Conservation (phyloP, 2,329 filamentous ascomycete genomes). For the Penicillium janthinellum region DNA sequence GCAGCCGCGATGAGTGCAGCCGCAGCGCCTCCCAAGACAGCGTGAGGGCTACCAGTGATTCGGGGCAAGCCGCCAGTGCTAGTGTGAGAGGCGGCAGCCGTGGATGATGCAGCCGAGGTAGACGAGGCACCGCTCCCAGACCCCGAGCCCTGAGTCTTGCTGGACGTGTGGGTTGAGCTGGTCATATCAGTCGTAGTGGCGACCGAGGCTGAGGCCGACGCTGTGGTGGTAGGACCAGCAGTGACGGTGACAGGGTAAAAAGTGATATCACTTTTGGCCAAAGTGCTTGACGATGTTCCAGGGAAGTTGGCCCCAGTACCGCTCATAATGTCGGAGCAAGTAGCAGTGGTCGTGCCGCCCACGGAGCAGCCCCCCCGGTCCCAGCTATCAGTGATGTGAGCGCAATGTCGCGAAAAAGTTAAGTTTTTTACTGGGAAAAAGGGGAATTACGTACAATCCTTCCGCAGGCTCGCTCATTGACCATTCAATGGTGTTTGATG, state of each 20-base stretch:
- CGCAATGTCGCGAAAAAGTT: not conserved
- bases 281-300: not conserved
- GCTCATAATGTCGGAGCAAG: constrained; percentile 16
- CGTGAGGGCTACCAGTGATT: constrained; percentile 3
- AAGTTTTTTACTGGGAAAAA: not conserved
- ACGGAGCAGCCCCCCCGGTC: constrained; percentile 20
- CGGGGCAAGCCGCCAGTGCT: constrained; percentile 8
- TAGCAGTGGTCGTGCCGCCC: constrained; percentile 20
- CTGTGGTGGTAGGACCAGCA: constrained; percentile 9
- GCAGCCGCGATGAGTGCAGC: constrained; percentile 8
- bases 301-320: constrained; percentile 5
- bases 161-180: not conserved
- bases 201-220: not conserved
- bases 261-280: constrained; percentile 11
- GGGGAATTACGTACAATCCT: not conserved
- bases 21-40: constrained; percentile 7
- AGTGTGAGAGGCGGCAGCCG: not conserved
- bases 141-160: not conserved
- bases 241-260: constrained; percentile 29
- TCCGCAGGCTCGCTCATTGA: not conserved
- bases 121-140: not conserved
- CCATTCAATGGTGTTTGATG: constrained; percentile 14
- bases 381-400: not conserved
- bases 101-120: not conserved
- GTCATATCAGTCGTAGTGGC: not conserved